phyloP scores from a whole-genome alignment of 2,329 filamentous ascomycete genomes.

The Davidsoniella neocaledoniae region DNA sequence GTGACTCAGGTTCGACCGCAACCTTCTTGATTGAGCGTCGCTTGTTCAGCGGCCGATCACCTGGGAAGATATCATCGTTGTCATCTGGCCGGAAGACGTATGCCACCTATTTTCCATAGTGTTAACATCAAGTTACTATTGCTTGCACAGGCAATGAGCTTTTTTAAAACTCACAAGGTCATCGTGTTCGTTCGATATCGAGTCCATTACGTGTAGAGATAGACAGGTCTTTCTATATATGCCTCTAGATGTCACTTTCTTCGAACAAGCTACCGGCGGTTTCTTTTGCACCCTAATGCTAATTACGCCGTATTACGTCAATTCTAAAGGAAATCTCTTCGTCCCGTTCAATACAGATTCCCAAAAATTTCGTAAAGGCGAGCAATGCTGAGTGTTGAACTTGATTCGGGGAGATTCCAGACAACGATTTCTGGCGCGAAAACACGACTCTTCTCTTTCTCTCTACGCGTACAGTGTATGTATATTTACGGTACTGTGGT shows the following conservation, averaged over 20 bases:
- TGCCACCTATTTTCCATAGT: constrained; percentile 30
- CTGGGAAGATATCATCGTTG: constrained; percentile 17
- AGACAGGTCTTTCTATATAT: no score
- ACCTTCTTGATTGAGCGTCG: constrained; percentile 33
- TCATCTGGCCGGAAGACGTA: constrained; percentile 43
- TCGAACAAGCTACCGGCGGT: no score
- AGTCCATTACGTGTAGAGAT: constrained; percentile 3
- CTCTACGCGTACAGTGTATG: constrained; percentile 1
- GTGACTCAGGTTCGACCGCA: constrained; percentile 7
- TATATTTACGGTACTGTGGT: not conserved
- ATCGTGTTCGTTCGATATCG: constrained; percentile 11
- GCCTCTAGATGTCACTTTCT: no score
- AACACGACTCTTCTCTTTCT: not conserved
- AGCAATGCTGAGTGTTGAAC: no score
- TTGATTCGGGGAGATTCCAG: no score
- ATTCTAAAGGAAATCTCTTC: no score
- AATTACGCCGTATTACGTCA: no score
- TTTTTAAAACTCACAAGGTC: constrained; percentile 8
- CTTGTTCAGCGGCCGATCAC: constrained; percentile 35
- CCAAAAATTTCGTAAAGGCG: no score
- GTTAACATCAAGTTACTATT: no score
- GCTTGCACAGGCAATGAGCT: no score
- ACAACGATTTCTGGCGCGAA: not conserved
- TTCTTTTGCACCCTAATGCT: no score
- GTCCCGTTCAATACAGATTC: no score